Conservation (phyloP, 176 grass and related monocot genomes). For the Oryza brachyantha region DNA sequence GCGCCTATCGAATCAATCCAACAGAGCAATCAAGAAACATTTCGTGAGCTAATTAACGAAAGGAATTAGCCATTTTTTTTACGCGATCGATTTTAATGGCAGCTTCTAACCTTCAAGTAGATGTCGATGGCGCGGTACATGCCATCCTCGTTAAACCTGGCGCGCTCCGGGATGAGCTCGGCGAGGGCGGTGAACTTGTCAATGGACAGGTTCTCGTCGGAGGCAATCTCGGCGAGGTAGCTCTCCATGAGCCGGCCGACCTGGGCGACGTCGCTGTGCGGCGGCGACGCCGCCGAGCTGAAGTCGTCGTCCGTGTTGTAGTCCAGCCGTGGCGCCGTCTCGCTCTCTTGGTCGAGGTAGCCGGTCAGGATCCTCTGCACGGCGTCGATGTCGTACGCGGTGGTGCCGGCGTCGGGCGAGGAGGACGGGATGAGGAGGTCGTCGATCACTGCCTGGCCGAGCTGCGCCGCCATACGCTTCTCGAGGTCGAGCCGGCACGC, state of each 20-base stretch:
- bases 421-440: slow-evolving; percentile 78
- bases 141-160: slow-evolving; percentile 79
- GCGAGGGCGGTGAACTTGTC: slow-evolving; percentile 66
- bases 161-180: slow-evolving; percentile 70
- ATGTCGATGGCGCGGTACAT: slow-evolving; percentile 97
- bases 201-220: slow-evolving; percentile 57
- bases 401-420: slow-evolving; percentile 23
- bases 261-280: slow-evolving; percentile 32
- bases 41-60: background rate
- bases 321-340: slow-evolving; percentile 46
- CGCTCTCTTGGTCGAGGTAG: slow-evolving; percentile 70
- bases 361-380: slow-evolving; percentile 75
- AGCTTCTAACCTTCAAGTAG: slow-evolving; percentile 65
- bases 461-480: slow-evolving; percentile 72
- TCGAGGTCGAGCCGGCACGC: slow-evolving; percentile 87
- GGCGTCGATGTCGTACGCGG: slow-evolving; percentile 66
- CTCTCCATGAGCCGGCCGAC: slow-evolving; percentile 83
- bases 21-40: background rate
- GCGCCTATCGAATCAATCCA: slow-evolving; percentile 42
- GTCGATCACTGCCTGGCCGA: slow-evolving; percentile 71
- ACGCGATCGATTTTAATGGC: background rate
- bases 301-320: slow-evolving; percentile 75
- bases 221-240: slow-evolving; percentile 83
- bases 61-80: background rate
- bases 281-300: slow-evolving; percentile 46